Base-by-base conservation (phyloP, 148 eudicot genomes). In the Cornus suecica region DNA sequence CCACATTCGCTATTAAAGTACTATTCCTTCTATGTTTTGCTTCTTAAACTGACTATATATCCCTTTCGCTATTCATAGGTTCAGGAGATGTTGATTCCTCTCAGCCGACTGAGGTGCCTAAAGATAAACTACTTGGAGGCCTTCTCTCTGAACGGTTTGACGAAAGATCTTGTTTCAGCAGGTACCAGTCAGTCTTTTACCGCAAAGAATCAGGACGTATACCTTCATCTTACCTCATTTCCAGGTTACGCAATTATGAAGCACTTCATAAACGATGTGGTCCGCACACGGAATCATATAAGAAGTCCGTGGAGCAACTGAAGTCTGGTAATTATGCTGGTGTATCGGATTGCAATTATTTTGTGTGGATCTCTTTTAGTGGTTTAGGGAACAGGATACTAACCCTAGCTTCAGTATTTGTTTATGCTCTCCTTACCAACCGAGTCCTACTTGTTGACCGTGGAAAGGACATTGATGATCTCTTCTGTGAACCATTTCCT, bases 401-500 rank as follows among this genome's bases (percentile, higher is more conserved):
- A 54, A 91, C 99, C 4, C 72, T 95, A 9, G 90, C 92, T 30
- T 86, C 99, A 1, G 90, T 97, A 54, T 95, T 87, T 83, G 92
- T 95, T 28, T 95, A 95, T 69, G 90, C 97, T 71, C 88, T 95
- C 68, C 90, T 95, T 16, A 93, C 97, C 16, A 83, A 92, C 61
- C 83, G 99, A 14, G 94, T 91, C 41, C 79, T 95, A 10, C 94
- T 95, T 24, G 88, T 95, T 72, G 97, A 95, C 74, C 92, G 91
- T 45, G 97, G 99, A 61, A 58, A 80, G 66, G 93, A 93, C 81
- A 85, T 91, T 76, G 79, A 82, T 31, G 91, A 92, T 74, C 97
- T 95, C 68, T 91, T 95, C 81, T 95, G 99, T 28, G 99, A 95
- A 80, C 99, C 99, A 6, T 92, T 95, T 85, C 99, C 97, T 0